These are phyloP conservation scores for Hymenoscyphus linearis DNA, from an alignment of 2,329 filamentous ascomycete genomes.

Conservation along the genomic window DNA sequence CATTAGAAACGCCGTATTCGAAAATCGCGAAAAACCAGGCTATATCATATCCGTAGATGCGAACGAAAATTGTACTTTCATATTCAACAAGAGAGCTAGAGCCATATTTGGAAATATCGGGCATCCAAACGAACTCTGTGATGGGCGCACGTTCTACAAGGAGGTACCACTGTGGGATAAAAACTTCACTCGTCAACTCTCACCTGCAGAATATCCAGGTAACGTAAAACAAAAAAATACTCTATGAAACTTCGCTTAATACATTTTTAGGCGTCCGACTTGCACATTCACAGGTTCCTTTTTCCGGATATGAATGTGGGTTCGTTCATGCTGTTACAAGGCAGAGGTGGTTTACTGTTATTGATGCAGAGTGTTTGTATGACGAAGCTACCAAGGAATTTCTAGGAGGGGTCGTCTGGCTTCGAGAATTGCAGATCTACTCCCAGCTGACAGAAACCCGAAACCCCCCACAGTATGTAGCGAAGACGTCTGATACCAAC, in stretches of 20 bases:
- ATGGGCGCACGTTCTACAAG: not conserved
- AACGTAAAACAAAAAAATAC: no score
- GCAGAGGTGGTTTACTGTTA: constrained; percentile 11
- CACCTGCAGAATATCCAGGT: not conserved
- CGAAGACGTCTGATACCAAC: constrained; percentile 16
- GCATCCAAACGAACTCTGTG: not conserved
- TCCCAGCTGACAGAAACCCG: constrained; percentile 18
- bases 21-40: constrained; percentile 13
- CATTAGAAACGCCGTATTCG: constrained; percentile 21
- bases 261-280: not conserved
- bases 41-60: constrained; percentile 21
- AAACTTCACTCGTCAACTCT: not conserved
- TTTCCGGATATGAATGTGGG: not conserved
- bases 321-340: constrained; percentile 10
- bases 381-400: constrained; percentile 23
- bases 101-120: not conserved
- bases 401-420: constrained; percentile 24
- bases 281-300: not conserved
- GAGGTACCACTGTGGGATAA: not conserved
- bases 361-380: constrained; percentile 24
- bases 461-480: not conserved
- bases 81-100: not conserved
- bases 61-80: not conserved
- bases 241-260: no score
- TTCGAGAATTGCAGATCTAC: constrained; percentile 19